A percentile compares a stretch with the other conserved stretches of the same genome.
Evolutionary conservation across 2,329 filamentous ascomycete genomes (phyloP).

Genomic region (Aspergillus clavatus): DNA sequence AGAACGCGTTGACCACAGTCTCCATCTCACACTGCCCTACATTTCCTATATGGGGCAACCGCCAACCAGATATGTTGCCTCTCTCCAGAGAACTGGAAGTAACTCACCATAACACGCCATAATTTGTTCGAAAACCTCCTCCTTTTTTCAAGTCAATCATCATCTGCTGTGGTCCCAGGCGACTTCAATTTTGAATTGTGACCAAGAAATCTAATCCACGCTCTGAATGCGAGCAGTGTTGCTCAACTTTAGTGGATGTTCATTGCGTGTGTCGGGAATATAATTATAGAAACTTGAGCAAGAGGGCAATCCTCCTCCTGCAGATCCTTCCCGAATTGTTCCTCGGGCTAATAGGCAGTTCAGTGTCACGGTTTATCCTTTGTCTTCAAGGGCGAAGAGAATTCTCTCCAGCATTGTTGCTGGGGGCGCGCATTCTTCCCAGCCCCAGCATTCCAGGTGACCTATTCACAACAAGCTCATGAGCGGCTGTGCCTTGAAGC

Average conservation of each 20-base stretch:
- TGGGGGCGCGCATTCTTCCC: constrained; percentile 30
- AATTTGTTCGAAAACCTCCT: neutral
- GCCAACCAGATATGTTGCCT: neutral
- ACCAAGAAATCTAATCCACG: neutral
- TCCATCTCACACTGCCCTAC: neutral
- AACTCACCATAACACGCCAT: constrained; percentile 1
- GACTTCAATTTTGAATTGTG: no score
- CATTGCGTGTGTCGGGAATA: constrained; percentile 2
- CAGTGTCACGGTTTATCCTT: constrained; percentile 9
- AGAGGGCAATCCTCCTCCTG: neutral
- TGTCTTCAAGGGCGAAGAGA: constrained; percentile 19
- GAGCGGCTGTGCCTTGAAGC: constrained; percentile 14
- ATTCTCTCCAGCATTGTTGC: constrained; percentile 28
- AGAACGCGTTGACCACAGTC: neutral
- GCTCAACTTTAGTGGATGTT: neutral
- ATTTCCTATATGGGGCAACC: neutral
- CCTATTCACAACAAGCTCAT: constrained; percentile 23
- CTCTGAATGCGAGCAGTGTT: neutral
- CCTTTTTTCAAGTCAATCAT: no score
- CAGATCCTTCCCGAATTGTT: constrained; percentile 5
- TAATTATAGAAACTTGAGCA: constrained; percentile 17
- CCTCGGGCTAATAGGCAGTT: no score
- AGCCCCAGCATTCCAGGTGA: constrained; percentile 23
- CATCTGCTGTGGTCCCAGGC: no score
- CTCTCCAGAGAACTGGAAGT: constrained; percentile 7